Evolutionary conservation across 2,329 filamentous ascomycete species (phyloP), one percentile per base, ranked within the genome.

Genomic region (Fusarium succisae): DNA sequence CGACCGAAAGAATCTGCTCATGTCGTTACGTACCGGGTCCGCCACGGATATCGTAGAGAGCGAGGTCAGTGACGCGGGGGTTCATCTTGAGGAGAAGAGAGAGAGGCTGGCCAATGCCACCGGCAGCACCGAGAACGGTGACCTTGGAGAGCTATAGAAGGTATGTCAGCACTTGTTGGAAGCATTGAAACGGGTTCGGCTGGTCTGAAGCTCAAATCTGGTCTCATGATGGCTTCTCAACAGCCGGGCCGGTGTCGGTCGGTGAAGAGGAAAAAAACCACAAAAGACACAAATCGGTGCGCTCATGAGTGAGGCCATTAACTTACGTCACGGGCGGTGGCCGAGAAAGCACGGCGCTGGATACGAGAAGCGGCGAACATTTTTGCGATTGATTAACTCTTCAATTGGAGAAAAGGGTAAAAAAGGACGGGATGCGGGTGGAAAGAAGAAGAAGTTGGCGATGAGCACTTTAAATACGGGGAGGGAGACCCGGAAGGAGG

Each of bases 31-130:
- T 91, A 97, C 95, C 95, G 84, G 96, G 96, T 81, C 90, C 96
- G 82, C 95, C 93, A 82, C 94, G 93, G 88, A 99, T 97, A 87
- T 99, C 96, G 89, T 98, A 99, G 82, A 99, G 94, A 76, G 96
- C 94, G 81, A 99, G 94, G 85, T 98, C 92, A 81, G 91, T 93
- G 80, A 98, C 96, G 82, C 94, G 91, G 80, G 95, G 94, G 92
- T 98, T 98, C 84, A 98, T 92, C 94, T 99, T 99, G 86, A 99
- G 91, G 83, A 99, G 92, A 78, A 99, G 93, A 69, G 96, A 99
- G 81, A 99, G 89, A 82, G 96, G 96, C 86, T 99, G 96, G 85
- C 96, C 96, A 88, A 99, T 99, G 86, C 96, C 96, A 88, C 96
- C 96, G 82, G 93, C 93, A 79, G 96, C 96, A 89, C 96, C 96